Conservation (phyloP, 2,329 filamentous ascomycete species). For the Xylaria hypoxylon region DNA sequence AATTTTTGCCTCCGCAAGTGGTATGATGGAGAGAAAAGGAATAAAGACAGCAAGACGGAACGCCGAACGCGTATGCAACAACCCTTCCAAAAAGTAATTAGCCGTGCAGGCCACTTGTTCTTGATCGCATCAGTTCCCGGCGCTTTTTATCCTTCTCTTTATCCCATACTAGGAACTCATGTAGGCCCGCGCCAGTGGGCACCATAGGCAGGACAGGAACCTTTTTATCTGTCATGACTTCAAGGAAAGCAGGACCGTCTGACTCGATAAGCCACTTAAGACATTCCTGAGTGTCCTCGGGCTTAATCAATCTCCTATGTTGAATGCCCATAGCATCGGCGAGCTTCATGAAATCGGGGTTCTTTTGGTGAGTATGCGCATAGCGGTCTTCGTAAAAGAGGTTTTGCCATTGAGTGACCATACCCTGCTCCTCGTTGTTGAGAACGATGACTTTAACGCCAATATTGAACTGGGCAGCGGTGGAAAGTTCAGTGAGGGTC, state of each 20-base stretch:
- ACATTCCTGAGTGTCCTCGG: slow-evolving; percentile 80
- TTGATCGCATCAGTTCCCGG: slow-evolving; percentile 73
- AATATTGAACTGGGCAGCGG: slow-evolving; percentile 95
- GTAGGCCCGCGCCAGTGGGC: slow-evolving; percentile 83
- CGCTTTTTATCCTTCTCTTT: slow-evolving; percentile 66
- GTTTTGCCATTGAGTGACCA: slow-evolving; percentile 99
- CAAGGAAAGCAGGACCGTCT: slow-evolving; percentile 91
- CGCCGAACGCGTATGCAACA: slow-evolving; percentile 35
- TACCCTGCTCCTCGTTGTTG: slow-evolving; percentile 98
- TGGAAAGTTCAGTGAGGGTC: slow-evolving; percentile 95
- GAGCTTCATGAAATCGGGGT: slow-evolving; percentile 96
- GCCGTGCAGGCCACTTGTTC: slow-evolving; percentile 65
- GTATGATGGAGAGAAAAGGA: slow-evolving; percentile 2
- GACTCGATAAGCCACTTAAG: slow-evolving; percentile 90
- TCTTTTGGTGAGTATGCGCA: slow-evolving; percentile 91
- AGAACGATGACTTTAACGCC: slow-evolving; percentile 93
- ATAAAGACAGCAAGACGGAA: slow-evolving; percentile 29
- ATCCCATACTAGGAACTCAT: slow-evolving; percentile 94
- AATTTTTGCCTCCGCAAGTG: slow-evolving; percentile 7
- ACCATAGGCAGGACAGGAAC: slow-evolving; percentile 99
- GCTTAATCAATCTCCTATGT: slow-evolving; percentile 76
- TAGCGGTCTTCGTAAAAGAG: slow-evolving; percentile 97
- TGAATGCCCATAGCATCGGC: slow-evolving; percentile 91
- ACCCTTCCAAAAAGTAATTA: slow-evolving; percentile 34
- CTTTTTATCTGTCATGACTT: slow-evolving; percentile 92